Evolutionary conservation across 2,329 filamentous ascomycete genomes (phyloP), one percentile per base, ranked within the genome.

Genomic region (Sporothrix inflata): DNA sequence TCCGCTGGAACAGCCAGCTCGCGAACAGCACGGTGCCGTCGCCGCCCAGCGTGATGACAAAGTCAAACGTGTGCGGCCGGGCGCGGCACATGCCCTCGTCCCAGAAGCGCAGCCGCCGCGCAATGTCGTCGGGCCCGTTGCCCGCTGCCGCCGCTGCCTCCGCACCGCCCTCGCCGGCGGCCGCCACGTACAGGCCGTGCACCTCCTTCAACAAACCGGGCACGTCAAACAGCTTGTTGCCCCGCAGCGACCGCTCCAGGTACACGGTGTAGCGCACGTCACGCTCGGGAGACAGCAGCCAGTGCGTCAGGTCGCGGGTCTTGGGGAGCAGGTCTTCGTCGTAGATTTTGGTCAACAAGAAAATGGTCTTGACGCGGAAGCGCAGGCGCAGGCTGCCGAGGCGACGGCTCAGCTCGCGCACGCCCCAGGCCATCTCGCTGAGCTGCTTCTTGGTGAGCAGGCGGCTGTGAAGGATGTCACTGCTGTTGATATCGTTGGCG

Each of bases 11-110:
- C 1, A 99, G 85, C 94, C 95, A 98, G 78, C 94, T 97, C 4
- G 95, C 93, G 79, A 97, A 98, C 12, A 99, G 85, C 7, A 99
- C 95, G 0, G 96, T 99, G n/a, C 96, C 96, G 79, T 99, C 96
- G 14, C 96, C 96, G 66, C 94, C 94, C 3, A 97, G 87, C 0
- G 95, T 97, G 63, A 99, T 89, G 69, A 97, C 91, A 78, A 99
- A 97, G 81, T 99, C 96, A 79, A 98, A 98, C 0, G 89, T 91
- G 77, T 97, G 94, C 4, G 95, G 95, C 73, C 90, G 87, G 53
- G 89, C 86, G 65, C 87, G 87, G 76, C 94, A 97, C 78, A 98
- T 90, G 71, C 91, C 86, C 73, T 92, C 89, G 60, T 91, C 90
- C 96, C 96, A 99, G 81, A 91, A 97, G 72, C 90, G 89, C 65